Percentiles rank a stretch among this genome's conserved stretches.
Evolutionary conservation across 208 protist species (phyloP).

Genomic region (Crithidia brevicula): DNA sequence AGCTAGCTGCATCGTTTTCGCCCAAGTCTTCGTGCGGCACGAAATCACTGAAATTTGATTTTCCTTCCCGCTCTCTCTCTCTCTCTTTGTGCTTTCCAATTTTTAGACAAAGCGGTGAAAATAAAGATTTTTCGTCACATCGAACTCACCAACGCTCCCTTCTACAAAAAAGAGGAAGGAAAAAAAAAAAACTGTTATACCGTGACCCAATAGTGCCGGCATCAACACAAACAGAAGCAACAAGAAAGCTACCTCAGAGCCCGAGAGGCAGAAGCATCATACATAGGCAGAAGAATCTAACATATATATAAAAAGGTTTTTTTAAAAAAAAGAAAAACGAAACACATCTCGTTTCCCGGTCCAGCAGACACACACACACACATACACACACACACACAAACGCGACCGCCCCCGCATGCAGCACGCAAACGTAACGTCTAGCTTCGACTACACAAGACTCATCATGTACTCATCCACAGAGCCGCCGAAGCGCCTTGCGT

Average conservation of each 20-base stretch:
- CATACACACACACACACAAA: neutral
- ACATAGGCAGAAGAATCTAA: too few relatives aligned
- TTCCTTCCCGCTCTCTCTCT: too few relatives aligned
- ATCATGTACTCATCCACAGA: slow-evolving; percentile 1
- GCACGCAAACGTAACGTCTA: too few relatives aligned
- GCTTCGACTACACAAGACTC: slow-evolving; percentile 9
- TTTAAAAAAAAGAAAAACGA: slow-evolving; percentile 3
- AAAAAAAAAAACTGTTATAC: neutral
- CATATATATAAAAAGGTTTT: slow-evolving; percentile 16
- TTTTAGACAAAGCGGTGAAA: neutral
- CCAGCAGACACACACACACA: slow-evolving; percentile 3
- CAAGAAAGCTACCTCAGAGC: too few relatives aligned
- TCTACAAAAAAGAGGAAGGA: neutral
- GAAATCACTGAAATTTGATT: too few relatives aligned
- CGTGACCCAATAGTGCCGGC: too few relatives aligned
- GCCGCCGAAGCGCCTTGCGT: slow-evolving; percentile 20
- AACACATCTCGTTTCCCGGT: too few relatives aligned
- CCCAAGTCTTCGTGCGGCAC: too few relatives aligned
- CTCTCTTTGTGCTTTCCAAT: neutral
- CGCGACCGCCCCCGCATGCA: neutral
- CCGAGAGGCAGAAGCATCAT: too few relatives aligned
- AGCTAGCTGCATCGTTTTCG: too few relatives aligned
- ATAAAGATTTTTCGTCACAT: too few relatives aligned
- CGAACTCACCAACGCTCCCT: too few relatives aligned
- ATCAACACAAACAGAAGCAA: neutral